Evolutionary conservation across 2,329 filamentous ascomycete species (phyloP).

Genomic region (Waltergamsia citrina): DNA sequence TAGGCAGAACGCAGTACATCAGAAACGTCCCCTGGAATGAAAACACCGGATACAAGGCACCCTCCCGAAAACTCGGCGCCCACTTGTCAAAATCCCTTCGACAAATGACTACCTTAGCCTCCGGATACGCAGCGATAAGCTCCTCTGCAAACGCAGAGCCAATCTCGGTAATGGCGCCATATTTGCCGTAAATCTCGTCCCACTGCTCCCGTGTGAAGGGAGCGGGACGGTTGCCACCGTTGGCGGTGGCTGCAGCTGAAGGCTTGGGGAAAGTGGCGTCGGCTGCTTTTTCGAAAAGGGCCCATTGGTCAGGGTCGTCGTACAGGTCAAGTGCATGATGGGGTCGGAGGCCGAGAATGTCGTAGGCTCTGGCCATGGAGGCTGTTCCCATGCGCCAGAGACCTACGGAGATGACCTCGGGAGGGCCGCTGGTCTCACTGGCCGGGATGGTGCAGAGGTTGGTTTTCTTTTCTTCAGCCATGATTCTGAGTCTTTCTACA

Average conservation of each 20-base stretch:
- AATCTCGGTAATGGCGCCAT: constrained; percentile 18
- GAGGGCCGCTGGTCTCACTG: no score
- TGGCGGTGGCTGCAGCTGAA: no score
- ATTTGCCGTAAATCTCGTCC: constrained; percentile 19
- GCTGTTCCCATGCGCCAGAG: no score
- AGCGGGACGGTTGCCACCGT: not conserved
- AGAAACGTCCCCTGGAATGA: constrained; percentile 2
- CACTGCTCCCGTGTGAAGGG: constrained; percentile 16
- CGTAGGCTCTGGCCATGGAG: constrained; percentile 6
- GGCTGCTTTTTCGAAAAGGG: constrained; percentile 3
- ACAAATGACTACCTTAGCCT: constrained; percentile 22
- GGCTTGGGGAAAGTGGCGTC: constrained; percentile 5
- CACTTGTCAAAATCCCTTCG: constrained; percentile 19
- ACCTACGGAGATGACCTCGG: no score
- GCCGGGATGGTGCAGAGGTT: no score
- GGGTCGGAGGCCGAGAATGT: constrained; percentile 2
- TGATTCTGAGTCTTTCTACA: no score
- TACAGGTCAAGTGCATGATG: constrained; percentile 4
- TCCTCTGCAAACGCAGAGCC: constrained; percentile 14
- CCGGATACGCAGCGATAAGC: constrained; percentile 17
- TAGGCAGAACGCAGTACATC: not conserved
- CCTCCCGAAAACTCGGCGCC: constrained; percentile 19
- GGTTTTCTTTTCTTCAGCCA: no score
- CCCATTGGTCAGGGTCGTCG: constrained; percentile 2
- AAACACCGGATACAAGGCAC: constrained; percentile 13